phyloP scores from a whole-genome alignment of 441 rosid genomes.

The Jatropha multifida region DNA sequence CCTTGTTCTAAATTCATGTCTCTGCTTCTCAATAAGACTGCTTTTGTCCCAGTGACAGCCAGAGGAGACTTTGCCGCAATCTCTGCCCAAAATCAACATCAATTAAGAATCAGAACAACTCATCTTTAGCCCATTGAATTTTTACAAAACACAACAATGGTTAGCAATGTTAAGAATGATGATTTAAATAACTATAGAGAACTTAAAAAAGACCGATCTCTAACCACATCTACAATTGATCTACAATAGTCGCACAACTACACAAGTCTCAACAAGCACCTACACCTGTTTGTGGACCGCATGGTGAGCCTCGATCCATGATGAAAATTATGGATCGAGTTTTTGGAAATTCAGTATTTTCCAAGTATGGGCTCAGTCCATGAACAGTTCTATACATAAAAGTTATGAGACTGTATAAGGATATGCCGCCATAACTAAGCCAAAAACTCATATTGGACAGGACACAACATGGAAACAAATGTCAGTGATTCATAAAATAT shows the following conservation, averaged over 20 bases:
- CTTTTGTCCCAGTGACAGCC: constrained; percentile 78
- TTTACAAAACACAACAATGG: neutral
- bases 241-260: neutral
- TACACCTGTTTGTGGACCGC: no score
- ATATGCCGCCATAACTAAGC: no score
- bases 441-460: no score
- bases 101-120: neutral
- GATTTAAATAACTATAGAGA: neutral
- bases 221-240: neutral
- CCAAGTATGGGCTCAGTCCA: no score
- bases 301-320: no score
- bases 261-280: no score
- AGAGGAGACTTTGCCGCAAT: constrained; percentile 78
- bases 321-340: no score
- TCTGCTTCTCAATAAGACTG: constrained; percentile 59
- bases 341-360: no score
- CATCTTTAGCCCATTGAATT: neutral
- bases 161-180: neutral
- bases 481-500: no score
- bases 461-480: no score
- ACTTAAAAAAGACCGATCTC: neutral
- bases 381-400: no score
- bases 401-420: no score
- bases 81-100: constrained; percentile 34
- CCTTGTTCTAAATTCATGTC: constrained; percentile 79